These are phyloP conservation scores for Penicillium chermesinum DNA, from an alignment of 495 filamentous ascomycete species.

Conservation along the genomic window DNA sequence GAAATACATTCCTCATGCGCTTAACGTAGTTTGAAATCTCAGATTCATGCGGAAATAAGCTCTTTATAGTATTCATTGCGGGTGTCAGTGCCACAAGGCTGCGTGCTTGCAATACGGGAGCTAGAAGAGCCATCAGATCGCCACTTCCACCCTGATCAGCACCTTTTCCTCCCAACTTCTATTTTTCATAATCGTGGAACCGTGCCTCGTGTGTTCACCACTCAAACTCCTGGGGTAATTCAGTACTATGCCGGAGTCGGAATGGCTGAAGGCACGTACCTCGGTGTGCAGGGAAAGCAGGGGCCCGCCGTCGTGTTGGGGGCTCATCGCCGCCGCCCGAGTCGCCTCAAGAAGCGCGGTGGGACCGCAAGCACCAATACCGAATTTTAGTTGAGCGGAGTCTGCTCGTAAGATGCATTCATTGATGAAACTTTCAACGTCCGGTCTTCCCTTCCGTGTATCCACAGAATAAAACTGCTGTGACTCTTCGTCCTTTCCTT, in stretches of 20 bases:
- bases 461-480: not conserved
- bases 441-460: slow-evolving; percentile 6
- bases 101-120: too few relatives aligned
- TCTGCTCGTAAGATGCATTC: not conserved
- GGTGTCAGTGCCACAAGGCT: too few relatives aligned
- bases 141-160: too few relatives aligned
- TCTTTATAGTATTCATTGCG: too few relatives aligned
- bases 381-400: slow-evolving; percentile 1
- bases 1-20: too few relatives aligned
- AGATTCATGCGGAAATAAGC: too few relatives aligned
- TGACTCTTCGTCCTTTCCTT: slow-evolving; percentile 1
- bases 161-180: too few relatives aligned
- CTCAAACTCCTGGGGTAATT: slow-evolving; percentile 5
- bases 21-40: too few relatives aligned
- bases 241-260: not conserved
- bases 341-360: slow-evolving; percentile 4
- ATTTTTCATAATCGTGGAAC: too few relatives aligned
- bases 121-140: too few relatives aligned
- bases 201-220: slow-evolving; percentile 1
- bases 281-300: slow-evolving; percentile 12
- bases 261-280: slow-evolving; percentile 1
- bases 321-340: not conserved
- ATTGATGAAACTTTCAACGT: slow-evolving; percentile 4
- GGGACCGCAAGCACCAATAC: slow-evolving; percentile 15
- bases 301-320: slow-evolving; percentile 8